phyloP scores from a whole-genome alignment of 108 stramenopile genomes.

The Hondaea fermentalgiana region DNA sequence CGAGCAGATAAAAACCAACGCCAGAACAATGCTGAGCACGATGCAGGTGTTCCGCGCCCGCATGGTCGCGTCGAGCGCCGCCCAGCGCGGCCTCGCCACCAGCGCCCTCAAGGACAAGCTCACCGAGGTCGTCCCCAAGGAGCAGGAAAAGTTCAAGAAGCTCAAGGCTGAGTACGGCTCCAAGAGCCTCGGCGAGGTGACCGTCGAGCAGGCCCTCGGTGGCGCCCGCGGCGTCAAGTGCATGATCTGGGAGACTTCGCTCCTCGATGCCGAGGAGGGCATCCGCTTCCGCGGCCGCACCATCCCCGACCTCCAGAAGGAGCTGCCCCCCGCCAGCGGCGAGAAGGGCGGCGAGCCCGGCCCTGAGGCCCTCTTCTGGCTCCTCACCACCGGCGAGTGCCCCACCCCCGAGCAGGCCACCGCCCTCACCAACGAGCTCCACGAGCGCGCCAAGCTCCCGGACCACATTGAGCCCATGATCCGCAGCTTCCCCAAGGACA shows the following conservation, averaged over 20 bases:
- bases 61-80: background rate
- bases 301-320: slow-evolving; percentile 94
- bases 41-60: background rate
- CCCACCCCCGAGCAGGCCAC: slow-evolving; percentile 94
- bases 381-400: slow-evolving; percentile 88
- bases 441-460: slow-evolving; percentile 73
- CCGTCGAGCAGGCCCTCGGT: slow-evolving; percentile 83
- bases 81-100: slow-evolving; percentile 41
- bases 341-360: slow-evolving; percentile 78
- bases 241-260: slow-evolving; percentile 98
- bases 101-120: slow-evolving; percentile 80
- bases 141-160: slow-evolving; percentile 69
- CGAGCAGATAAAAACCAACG: too few species aligned
- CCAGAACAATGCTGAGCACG: background rate
- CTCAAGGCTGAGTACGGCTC: slow-evolving; percentile 89
- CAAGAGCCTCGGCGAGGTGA: slow-evolving; percentile 84
- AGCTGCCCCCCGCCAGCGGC: slow-evolving; percentile 79
- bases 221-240: slow-evolving; percentile 95
- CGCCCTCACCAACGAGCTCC: slow-evolving; percentile 82
- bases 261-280: slow-evolving; percentile 94
- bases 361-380: slow-evolving; percentile 88
- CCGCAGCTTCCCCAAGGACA: slow-evolving; percentile 81
- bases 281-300: slow-evolving; percentile 97
- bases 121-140: slow-evolving; percentile 78
- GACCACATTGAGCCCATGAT: slow-evolving; percentile 79